Evolutionary conservation across 257 asterid species (phyloP).

Genomic region (Nicotiana obtusifolia): DNA sequence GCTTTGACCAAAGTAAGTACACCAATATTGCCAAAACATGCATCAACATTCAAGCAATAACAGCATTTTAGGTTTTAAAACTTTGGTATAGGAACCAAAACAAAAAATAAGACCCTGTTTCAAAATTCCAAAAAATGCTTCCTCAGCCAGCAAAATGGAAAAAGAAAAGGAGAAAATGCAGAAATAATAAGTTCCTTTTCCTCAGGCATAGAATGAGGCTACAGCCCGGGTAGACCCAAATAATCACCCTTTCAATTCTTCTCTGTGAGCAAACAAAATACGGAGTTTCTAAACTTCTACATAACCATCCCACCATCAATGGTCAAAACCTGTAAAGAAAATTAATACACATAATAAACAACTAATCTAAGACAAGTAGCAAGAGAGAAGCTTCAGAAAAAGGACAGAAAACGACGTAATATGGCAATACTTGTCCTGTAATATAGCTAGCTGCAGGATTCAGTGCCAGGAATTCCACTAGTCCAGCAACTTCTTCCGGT

Average conservation of each 20-base stretch:
- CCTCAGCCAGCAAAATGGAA: neutral
- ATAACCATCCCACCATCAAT: conserved; percentile 98
- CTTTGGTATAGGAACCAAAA: neutral
- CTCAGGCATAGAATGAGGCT: neutral
- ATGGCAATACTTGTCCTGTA: conserved; percentile 75
- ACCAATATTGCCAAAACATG: neutral
- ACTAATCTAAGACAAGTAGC: neutral
- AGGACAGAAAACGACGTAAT: neutral
- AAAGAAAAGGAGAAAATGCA: neutral
- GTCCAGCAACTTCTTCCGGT: conserved; percentile 54
- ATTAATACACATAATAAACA: neutral
- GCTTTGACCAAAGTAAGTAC: neutral
- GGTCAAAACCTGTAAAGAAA: conserved; percentile 54
- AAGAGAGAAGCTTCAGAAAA: neutral
- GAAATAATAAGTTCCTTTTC: neutral
- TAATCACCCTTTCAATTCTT: neutral
- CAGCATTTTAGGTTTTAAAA: neutral
- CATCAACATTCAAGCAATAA: neutral
- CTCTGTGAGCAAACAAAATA: neutral
- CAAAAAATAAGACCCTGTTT: neutral
- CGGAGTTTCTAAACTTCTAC: conserved; percentile 26
- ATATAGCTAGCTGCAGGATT: conserved; percentile 72
- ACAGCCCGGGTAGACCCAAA: neutral
- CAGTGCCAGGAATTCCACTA: conserved; percentile 40
- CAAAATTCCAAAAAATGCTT: neutral